Conservation (phyloP, 371 early-diverging fungal genomes). For the Umbelopsis sp. region DNA sequence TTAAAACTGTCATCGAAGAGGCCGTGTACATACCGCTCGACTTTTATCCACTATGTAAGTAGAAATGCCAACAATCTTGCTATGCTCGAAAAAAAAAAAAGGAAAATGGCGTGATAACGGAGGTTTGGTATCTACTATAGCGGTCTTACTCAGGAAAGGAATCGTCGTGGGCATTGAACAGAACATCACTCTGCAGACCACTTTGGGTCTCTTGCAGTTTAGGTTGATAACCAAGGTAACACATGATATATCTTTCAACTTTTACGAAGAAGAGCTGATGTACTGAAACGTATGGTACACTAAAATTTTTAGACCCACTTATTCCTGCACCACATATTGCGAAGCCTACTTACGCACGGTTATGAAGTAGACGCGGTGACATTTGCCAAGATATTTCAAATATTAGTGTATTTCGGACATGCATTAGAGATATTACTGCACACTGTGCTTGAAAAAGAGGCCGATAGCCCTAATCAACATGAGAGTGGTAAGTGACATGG, state of each 20-base stretch:
- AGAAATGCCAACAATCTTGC: not conserved
- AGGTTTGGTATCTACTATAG: constrained; percentile 36
- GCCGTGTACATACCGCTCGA: constrained; percentile 68
- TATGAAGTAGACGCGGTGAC: constrained; percentile 60
- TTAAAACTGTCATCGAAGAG: constrained; percentile 33
- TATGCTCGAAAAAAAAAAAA: not conserved
- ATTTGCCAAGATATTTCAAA: constrained; percentile 70
- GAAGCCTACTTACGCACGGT: constrained; percentile 58
- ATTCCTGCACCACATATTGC: constrained; percentile 74
- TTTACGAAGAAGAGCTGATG: not conserved
- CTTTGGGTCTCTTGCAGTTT: constrained; percentile 65
- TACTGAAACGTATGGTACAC: not conserved
- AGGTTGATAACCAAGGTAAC: constrained; percentile 72
- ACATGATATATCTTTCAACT: not conserved
- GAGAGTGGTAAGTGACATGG: not conserved
- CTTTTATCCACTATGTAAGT: constrained; percentile 80
- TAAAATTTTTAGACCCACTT: constrained; percentile 66
- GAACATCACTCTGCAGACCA: constrained; percentile 57
- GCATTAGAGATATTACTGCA: constrained; percentile 86
- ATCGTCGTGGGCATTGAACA: constrained; percentile 82
- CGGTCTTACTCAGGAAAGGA: constrained; percentile 75
- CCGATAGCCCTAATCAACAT: constrained; percentile 30
- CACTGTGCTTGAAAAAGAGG: constrained; percentile 81
- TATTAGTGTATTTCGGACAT: constrained; percentile 81
- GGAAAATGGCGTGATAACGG: not conserved